Base-by-base conservation (phyloP, 1,139 yeast genomes). In the Yamadazyma friedrichii region DNA sequence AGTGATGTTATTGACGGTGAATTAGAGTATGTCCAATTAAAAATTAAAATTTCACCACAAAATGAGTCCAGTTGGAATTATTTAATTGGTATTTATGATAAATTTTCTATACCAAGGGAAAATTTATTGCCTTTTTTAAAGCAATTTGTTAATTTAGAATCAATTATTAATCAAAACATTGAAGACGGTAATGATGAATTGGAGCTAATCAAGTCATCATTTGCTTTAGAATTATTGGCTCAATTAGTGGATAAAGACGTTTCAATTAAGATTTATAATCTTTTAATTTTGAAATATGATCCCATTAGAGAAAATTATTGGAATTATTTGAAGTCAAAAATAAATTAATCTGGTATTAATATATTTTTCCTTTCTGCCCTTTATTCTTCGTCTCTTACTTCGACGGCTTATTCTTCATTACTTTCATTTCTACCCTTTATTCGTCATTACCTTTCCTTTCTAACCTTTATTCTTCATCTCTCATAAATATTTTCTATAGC, bases 51-150 rank as follows among this genome's bases (percentile, higher is more conserved):
- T 24, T 82, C 89, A 0, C 95, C 97, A 0, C 91, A 86, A 40
- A 93, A 93, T 56, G 82, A 86, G 37, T 80, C 95, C n/a, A 66
- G 86, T 1, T 93, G 98, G 98, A 84, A 84, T 53, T 93, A 91
- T 55, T 60, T 89, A 28, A 56, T 62, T 13, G 96, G 94, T 0
- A 53, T 88, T 1, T 70, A 72, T 50, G 65, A 66, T n/a, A 60
- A 62, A 34, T 61, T 62, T 37, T 51, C 56, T 4, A 52, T 52
- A 17, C 55, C 60, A 22, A 50, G 73, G 13, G 40, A 45, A 0
- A 68, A 63, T 0, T 59, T 84, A 40, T 67, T 77, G 44, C 55
- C 52, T 1, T 73, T 82, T 41, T 77, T 82, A 24, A 42, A 51
- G 13, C 48, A 60, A 22, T 80, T 71, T 52, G 70, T 72, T 2